phyloP scores from a whole-genome alignment of 148 eudicot genomes.

The Rhododendron vialii region DNA sequence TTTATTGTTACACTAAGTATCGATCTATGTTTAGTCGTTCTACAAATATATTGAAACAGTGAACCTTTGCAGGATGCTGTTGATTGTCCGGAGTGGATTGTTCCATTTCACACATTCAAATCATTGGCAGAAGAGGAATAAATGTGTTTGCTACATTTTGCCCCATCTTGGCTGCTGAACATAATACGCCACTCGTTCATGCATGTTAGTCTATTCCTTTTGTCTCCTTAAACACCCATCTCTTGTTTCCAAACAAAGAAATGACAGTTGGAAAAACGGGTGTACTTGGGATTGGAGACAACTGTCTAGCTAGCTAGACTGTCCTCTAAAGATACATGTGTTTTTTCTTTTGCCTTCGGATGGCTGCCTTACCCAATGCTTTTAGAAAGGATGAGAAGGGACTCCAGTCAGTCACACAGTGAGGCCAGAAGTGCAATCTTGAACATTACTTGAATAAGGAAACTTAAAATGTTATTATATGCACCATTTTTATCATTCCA shows the following conservation, averaged over 20 bases:
- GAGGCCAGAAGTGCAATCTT: background rate
- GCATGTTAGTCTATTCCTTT: background rate
- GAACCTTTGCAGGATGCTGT: conserved; percentile 76
- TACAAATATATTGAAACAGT: background rate
- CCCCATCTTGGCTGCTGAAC: background rate
- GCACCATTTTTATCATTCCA: background rate
- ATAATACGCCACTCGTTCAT: background rate
- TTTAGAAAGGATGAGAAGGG: background rate
- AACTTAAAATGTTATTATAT: background rate
- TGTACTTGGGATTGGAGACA: background rate
- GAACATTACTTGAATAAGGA: background rate
- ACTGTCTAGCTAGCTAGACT: background rate
- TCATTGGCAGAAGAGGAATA: conserved; percentile 92
- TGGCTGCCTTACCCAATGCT: background rate
- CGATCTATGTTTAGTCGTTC: background rate
- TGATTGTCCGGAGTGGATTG: conserved; percentile 99
- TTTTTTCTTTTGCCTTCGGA: background rate
- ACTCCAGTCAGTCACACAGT: background rate
- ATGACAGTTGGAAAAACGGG: background rate
- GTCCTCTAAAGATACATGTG: background rate
- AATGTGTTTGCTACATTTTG: background rate
- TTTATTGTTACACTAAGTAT: background rate
- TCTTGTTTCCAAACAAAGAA: conserved; percentile 3
- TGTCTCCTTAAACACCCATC: background rate
- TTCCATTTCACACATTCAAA: conserved; percentile 82